These are phyloP conservation scores for Metarhizium rileyi DNA, from an alignment of 2,329 filamentous ascomycete species.

Conservation along the genomic window DNA sequence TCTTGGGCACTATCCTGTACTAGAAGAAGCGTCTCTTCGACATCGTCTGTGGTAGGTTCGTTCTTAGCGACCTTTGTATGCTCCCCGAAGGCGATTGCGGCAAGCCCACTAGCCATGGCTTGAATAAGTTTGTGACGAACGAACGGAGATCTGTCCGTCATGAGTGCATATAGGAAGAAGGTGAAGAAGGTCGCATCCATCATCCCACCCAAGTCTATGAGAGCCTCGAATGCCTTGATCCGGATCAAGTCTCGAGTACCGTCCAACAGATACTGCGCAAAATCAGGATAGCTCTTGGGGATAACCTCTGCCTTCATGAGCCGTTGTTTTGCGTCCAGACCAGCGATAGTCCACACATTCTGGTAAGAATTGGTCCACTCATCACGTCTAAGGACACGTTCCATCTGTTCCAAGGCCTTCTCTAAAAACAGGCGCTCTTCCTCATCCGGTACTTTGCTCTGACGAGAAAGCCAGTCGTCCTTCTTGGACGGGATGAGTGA, in stretches of 20 bases:
- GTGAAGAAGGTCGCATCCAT: constrained; percentile 44
- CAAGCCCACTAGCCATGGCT: constrained; percentile 48
- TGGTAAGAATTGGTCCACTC: constrained; percentile 60
- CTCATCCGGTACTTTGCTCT: constrained; percentile 34
- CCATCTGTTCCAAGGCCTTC: constrained; percentile 51
- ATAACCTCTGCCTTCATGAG: constrained; percentile 58
- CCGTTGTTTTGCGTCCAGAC: constrained; percentile 49
- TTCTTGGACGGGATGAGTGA: constrained; percentile 44
- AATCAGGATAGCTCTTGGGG: constrained; percentile 41
- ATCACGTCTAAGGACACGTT: constrained; percentile 57
- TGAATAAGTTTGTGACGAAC: constrained; percentile 52
- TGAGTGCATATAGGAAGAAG: constrained; percentile 47
- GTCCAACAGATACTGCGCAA: constrained; percentile 56
- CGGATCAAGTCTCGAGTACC: constrained; percentile 53
- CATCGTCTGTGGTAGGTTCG: constrained; percentile 26
- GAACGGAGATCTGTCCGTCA: constrained; percentile 54
- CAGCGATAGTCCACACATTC: constrained; percentile 55
- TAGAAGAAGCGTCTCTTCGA: constrained; percentile 26
- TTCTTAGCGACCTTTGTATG: constrained; percentile 35
- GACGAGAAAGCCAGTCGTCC: constrained; percentile 34
- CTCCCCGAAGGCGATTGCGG: constrained; percentile 55
- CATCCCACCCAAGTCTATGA: constrained; percentile 54
- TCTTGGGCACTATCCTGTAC: constrained; percentile 34
- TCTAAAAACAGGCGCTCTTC: constrained; percentile 41
- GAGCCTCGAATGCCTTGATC: constrained; percentile 54